Evolutionary conservation across 345 rosid species (phyloP).

Genomic region (Noccaea bulbosa): DNA sequence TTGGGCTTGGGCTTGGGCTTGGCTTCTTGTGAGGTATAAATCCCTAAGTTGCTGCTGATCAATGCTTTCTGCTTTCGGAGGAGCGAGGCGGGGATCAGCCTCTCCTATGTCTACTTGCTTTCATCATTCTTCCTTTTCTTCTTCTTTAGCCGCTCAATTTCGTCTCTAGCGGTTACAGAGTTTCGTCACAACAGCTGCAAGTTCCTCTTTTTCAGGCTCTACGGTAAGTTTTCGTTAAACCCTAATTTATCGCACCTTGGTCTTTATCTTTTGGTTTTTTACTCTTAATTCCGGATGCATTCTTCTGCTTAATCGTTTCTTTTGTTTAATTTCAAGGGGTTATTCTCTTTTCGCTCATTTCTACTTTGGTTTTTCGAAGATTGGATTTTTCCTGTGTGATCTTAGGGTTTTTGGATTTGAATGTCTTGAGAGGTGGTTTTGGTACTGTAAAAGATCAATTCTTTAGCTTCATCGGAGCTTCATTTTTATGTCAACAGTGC

Average conservation of each 20-base stretch:
- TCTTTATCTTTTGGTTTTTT: constrained; percentile 3
- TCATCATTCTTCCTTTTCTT: constrained; percentile 12
- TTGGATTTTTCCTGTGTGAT: constrained; percentile 12
- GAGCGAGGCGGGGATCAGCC: constrained; percentile 39
- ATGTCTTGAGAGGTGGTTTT: constrained; percentile 6
- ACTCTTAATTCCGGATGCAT: constrained; percentile 13
- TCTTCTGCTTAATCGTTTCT: neutral
- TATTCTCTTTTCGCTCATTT: constrained; percentile 11
- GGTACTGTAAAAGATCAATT: constrained; percentile 14
- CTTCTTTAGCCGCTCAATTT: constrained; percentile 27
- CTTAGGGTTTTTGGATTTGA: constrained; percentile 24
- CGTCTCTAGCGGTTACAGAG: constrained; percentile 23
- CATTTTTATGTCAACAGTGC: neutral
- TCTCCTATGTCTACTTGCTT: constrained; percentile 30
- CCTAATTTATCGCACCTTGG: constrained; percentile 31
- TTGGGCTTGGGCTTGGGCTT: constrained; percentile 28
- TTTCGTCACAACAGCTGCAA: constrained; percentile 11
- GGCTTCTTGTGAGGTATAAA: constrained; percentile 28
- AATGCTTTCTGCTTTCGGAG: constrained; percentile 25
- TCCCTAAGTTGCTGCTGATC: constrained; percentile 40
- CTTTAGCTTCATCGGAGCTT: constrained; percentile 17
- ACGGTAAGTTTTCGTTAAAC: constrained; percentile 34
- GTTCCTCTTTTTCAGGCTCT: constrained; percentile 34
- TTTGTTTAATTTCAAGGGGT: constrained; percentile 16
- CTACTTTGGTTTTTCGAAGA: neutral